phyloP scores from a whole-genome alignment of 306 rosid genomes.

The Begonia peltatifolia region DNA sequence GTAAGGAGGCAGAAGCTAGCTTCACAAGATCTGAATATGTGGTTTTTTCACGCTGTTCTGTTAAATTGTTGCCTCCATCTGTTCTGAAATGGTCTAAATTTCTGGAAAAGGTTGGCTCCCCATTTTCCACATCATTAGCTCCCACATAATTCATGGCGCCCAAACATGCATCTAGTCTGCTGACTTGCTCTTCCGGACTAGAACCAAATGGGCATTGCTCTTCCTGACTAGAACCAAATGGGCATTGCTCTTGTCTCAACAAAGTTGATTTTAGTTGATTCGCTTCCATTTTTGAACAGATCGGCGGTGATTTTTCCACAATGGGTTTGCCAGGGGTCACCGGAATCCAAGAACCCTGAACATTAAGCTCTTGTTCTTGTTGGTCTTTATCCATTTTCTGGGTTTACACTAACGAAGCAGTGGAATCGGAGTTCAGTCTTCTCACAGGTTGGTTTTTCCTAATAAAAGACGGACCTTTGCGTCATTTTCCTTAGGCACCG shows the following conservation, averaged over 20 bases:
- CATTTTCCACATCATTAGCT: conserved; percentile 1
- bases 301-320: conserved; percentile 5
- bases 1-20: conserved; percentile 6
- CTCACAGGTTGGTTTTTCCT: too few relatives aligned
- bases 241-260: conserved; percentile 6
- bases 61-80: conserved; percentile 4
- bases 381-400: too few relatives aligned
- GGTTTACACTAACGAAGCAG: too few relatives aligned
- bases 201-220: conserved; percentile 1
- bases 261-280: conserved; percentile 3
- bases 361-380: conserved; percentile 1
- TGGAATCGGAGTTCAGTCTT: too few relatives aligned
- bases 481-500: too few relatives aligned
- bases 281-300: conserved; percentile 3
- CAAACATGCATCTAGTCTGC: conserved; percentile 9
- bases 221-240: conserved; percentile 1
- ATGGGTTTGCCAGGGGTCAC: conserved; percentile 12
- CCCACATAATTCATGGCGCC: neutral
- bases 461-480: too few relatives aligned
- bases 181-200: conserved; percentile 1
- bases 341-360: conserved; percentile 11
- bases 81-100: neutral
- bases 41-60: neutral
- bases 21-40: conserved; percentile 7
- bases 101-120: conserved; percentile 3